Evolutionary conservation across 2,329 filamentous ascomycete species (phyloP), one percentile per base, ranked within the genome.

Genomic region (Fusarium multiceps): DNA sequence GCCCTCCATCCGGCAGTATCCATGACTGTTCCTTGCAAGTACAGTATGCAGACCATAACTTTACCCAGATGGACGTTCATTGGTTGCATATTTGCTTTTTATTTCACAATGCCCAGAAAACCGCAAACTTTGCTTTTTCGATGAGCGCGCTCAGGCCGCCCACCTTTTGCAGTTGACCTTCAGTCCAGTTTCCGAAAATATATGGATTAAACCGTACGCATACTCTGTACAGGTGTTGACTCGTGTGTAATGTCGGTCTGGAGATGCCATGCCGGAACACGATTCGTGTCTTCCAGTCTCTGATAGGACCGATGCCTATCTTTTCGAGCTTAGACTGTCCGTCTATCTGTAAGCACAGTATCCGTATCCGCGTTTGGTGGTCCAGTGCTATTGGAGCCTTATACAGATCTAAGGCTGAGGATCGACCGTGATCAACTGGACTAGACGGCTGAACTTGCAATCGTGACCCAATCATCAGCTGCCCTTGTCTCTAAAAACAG

Each of bases 71-170:
- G 12, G 10, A 27, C 11, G 3, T 51, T n/a, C 20, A 53, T 53
- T 54, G 63, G 69, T 47, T 55, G 43, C 63, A 42, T 40, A 55
- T 28, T 73, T 73, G 72, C 72, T 72, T 73, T 73, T 73, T 63
- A 37, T 37, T 27, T 21, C 42, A 18, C 34, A 32, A 34, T 27
- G 18, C 27, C n/a, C 28, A 10, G 41, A 30, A 25, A 48, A 21
- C 47, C n/a, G n/a, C 18, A 9, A 34, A 50, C 23, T 23, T 73
- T 72, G 60, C 71, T 69, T 74, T 71, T 72, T 61, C 21, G 23
- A 46, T 55, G 55, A 23, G 32, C 27, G 40, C 62, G 69, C 66
- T 72, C 69, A 70, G 69, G 37, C 66, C 69, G 55, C 67, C 66
- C 28, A 30, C 37, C 32, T 53, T 53, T 53, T 42, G 18, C 7